Evolutionary conservation across 805 yeast species (phyloP).

Genomic region (Wickerhamiella domercqiae): DNA sequence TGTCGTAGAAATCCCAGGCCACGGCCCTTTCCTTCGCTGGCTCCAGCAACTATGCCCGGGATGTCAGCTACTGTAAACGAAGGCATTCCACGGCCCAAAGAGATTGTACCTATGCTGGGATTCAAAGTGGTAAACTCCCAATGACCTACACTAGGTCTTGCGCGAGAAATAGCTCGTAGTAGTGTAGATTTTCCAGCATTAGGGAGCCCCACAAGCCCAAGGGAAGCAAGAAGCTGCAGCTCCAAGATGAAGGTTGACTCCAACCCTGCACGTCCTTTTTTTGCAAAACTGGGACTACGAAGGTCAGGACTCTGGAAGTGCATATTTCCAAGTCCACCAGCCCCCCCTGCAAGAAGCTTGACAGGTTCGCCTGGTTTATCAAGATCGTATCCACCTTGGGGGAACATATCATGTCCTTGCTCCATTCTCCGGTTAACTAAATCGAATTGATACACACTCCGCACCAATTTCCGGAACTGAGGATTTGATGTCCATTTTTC

Average conservation of each 20-base stretch:
- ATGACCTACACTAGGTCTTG: constrained; percentile 83
- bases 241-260: constrained; percentile 62
- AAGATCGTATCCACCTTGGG: constrained; percentile 65
- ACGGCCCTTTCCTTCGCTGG: constrained; percentile 70
- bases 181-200: constrained; percentile 94
- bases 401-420: constrained; percentile 49
- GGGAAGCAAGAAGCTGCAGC: constrained; percentile 74
- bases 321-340: constrained; percentile 94
- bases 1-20: constrained; percentile 87
- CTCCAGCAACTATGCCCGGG: constrained; percentile 89
- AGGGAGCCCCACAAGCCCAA: constrained; percentile 89
- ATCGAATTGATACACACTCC: constrained; percentile 53
- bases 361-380: constrained; percentile 50
- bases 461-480: constrained; percentile 50
- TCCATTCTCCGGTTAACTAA: constrained; percentile 42
- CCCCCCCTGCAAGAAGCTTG: constrained; percentile 65
- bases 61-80: constrained; percentile 92
- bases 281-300: constrained; percentile 81
- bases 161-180: constrained; percentile 71
- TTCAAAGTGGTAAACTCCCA: constrained; percentile 94
- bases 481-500: constrained; percentile 50
- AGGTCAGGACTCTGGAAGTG: constrained; percentile 73
- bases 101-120: constrained; percentile 84
- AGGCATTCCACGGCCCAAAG: constrained; percentile 33
- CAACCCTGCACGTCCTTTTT: constrained; percentile 57